phyloP scores from a whole-genome alignment of 2,329 filamentous ascomycete genomes.

The Alternaria arborescens region DNA sequence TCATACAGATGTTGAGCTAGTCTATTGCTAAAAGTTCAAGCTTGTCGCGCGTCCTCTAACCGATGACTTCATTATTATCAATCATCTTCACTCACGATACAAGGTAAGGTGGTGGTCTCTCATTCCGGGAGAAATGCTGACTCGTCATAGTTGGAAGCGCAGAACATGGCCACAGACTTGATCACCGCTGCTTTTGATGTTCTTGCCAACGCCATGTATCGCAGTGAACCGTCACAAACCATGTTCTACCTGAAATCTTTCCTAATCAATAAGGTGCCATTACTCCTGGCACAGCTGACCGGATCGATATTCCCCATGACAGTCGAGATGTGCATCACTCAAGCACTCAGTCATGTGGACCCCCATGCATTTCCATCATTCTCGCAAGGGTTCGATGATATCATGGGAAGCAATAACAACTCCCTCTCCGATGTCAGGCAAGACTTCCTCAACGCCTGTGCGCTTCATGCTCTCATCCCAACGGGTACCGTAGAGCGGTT shows the following conservation, averaged over 20 bases:
- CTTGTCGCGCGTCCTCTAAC: constrained; percentile 82
- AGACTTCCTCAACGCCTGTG: constrained; percentile 90
- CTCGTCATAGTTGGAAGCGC: constrained; percentile 71
- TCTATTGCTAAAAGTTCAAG: constrained; percentile 59
- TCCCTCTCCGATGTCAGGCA: constrained; percentile 73
- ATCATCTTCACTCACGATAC: constrained; percentile 85
- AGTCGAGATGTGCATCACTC: constrained; percentile 70
- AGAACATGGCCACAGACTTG: constrained; percentile 80
- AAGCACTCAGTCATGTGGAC: constrained; percentile 70
- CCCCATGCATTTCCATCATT: constrained; percentile 70
- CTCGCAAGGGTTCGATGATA: constrained; percentile 69
- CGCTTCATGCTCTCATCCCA: constrained; percentile 83
- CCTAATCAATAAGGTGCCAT: constrained; percentile 76
- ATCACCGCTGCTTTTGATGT: constrained; percentile 90
- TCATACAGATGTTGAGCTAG: constrained; percentile 5
- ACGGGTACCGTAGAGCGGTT: constrained; percentile 80
- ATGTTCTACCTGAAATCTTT: constrained; percentile 85
- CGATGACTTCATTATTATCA: constrained; percentile 80
- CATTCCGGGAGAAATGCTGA: constrained; percentile 38
- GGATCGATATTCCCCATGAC: constrained; percentile 67
- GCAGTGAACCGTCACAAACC: constrained; percentile 66
- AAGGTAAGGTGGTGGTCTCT: constrained; percentile 61
- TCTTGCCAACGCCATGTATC: constrained; percentile 84
- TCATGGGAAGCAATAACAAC: constrained; percentile 63
- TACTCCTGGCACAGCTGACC: constrained; percentile 67